These are phyloP conservation scores for Coniochaeta ligniaria DNA, from an alignment of 2,329 filamentous ascomycete genomes.

Conservation along the genomic window DNA sequence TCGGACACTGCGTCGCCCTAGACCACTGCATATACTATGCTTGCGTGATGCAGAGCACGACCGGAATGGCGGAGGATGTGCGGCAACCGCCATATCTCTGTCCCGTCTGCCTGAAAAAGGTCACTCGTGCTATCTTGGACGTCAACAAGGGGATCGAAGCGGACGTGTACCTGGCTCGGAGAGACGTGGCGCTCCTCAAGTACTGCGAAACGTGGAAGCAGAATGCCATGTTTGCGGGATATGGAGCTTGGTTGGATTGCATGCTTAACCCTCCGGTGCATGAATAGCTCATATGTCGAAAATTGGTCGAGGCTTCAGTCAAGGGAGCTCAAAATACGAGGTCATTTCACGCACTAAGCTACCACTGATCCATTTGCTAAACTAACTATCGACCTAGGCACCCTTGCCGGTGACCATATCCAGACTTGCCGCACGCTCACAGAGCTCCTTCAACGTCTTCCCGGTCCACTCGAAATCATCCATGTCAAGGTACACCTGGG, in stretches of 20 bases:
- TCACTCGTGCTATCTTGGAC: slow-evolving; percentile 26
- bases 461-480: slow-evolving; percentile 70
- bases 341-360: neutral
- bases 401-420: neutral
- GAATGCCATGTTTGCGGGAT: slow-evolving; percentile 38
- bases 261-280: neutral
- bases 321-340: neutral
- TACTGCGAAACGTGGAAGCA: slow-evolving; percentile 34
- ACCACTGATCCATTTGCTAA: neutral
- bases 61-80: slow-evolving; percentile 48
- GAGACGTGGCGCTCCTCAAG: slow-evolving; percentile 28
- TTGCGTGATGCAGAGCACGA: slow-evolving; percentile 57
- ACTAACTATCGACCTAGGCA: neutral
- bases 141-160: slow-evolving; percentile 13
- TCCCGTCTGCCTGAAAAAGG: slow-evolving; percentile 49
- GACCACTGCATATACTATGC: slow-evolving; percentile 60
- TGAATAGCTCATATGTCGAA: neutral
- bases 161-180: slow-evolving; percentile 19
- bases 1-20: slow-evolving; percentile 61
- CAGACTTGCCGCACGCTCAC: slow-evolving; percentile 26
- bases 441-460: slow-evolving; percentile 44
- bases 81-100: slow-evolving; percentile 59
- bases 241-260: slow-evolving; percentile 32
- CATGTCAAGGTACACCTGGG: slow-evolving; percentile 76
- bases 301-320: neutral